Evolutionary conservation across 75 land plant species (phyloP).

Genomic region (Larix kaempferi): DNA sequence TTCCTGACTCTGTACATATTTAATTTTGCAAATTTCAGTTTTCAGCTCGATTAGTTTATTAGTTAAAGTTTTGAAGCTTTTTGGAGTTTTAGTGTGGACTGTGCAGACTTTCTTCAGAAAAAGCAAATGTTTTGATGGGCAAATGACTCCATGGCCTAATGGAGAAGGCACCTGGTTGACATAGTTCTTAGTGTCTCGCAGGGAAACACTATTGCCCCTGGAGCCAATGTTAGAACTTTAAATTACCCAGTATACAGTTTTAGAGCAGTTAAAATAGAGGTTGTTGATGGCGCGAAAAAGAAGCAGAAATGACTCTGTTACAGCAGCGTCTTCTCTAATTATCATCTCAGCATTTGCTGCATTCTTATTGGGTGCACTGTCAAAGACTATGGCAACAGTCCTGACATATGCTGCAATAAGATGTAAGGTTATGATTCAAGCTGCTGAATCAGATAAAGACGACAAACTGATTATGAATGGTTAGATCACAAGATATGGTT

Average conservation of each 20-base stretch:
- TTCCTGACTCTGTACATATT: too few relatives aligned
- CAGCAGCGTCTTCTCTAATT: slow-evolving; percentile 37
- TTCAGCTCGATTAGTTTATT: too few relatives aligned
- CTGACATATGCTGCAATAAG: slow-evolving; percentile 94
- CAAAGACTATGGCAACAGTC: slow-evolving; percentile 78
- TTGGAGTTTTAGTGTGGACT: too few relatives aligned
- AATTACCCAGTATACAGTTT: slow-evolving; percentile 76
- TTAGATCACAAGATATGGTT: slow-evolving; percentile 91
- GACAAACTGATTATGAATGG: slow-evolving; percentile 28
- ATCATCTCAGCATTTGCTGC: slow-evolving; percentile 86
- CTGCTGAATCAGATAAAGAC: slow-evolving; percentile 57
- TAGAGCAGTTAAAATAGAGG: slow-evolving; percentile 81
- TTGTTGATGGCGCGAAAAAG: slow-evolving; percentile 26
- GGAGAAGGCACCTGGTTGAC: too few relatives aligned
- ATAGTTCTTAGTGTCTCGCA: too few relatives aligned
- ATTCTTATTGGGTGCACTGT: slow-evolving; percentile 83
- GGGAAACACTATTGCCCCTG: too few relatives aligned
- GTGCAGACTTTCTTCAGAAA: too few relatives aligned
- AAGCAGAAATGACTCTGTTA: slow-evolving; percentile 4
- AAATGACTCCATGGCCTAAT: too few relatives aligned
- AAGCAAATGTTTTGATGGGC: too few relatives aligned
- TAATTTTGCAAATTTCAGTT: too few relatives aligned
- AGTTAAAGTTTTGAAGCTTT: too few relatives aligned
- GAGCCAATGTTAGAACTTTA: too few relatives aligned
- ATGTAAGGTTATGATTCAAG: slow-evolving; percentile 88